A percentile compares a stretch with the other conserved stretches of the same genome.
These are phyloP conservation scores for Agaricus subrufescens DNA, from an alignment of 768 basidiomycete genomes.

Conservation along the genomic window DNA sequence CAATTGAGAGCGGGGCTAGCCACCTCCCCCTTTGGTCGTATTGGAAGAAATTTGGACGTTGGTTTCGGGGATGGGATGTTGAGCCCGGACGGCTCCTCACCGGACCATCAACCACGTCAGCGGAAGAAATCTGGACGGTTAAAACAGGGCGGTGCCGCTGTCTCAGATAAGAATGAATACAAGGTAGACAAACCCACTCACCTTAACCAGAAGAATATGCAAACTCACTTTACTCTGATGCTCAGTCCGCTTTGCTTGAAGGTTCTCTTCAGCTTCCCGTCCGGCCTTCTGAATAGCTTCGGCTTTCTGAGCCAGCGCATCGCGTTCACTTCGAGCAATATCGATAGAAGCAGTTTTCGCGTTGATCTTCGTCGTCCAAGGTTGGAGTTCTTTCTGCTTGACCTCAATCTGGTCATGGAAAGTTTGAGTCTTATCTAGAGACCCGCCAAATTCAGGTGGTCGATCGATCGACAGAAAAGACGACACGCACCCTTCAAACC, in stretches of 20 bases:
- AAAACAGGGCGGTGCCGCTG: too few species aligned
- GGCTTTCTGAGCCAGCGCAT: slow-evolving; percentile 73
- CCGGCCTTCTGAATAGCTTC: slow-evolving; percentile 40
- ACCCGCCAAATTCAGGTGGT: not conserved
- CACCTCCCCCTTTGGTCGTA: too few species aligned
- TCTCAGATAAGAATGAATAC: too few species aligned
- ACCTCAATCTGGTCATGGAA: slow-evolving; percentile 91
- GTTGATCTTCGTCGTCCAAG: slow-evolving; percentile 90
- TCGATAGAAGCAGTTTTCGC: slow-evolving; percentile 78
- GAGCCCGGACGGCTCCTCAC: too few species aligned
- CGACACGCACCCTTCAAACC: slow-evolving; percentile 69
- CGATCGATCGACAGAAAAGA: not conserved
- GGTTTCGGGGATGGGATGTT: too few species aligned
- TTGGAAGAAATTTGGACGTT: too few species aligned
- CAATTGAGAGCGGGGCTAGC: too few species aligned
- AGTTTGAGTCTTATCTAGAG: slow-evolving; percentile 86
- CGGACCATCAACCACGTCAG: too few species aligned
- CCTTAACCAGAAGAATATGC: not conserved
- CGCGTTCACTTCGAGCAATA: slow-evolving; percentile 81
- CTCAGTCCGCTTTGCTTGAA: slow-evolving; percentile 32
- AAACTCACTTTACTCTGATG: slow-evolving; percentile 55
- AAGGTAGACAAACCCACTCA: too few species aligned
- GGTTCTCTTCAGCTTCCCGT: slow-evolving; percentile 35
- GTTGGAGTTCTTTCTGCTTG: slow-evolving; percentile 92
- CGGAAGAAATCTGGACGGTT: too few species aligned